A percentile compares a stretch with the other conserved stretches of the same genome.
These are phyloP conservation scores for Pseudogymnoascus sp. DNA, from an alignment of 2,329 filamentous ascomycete genomes.

Conservation along the genomic window DNA sequence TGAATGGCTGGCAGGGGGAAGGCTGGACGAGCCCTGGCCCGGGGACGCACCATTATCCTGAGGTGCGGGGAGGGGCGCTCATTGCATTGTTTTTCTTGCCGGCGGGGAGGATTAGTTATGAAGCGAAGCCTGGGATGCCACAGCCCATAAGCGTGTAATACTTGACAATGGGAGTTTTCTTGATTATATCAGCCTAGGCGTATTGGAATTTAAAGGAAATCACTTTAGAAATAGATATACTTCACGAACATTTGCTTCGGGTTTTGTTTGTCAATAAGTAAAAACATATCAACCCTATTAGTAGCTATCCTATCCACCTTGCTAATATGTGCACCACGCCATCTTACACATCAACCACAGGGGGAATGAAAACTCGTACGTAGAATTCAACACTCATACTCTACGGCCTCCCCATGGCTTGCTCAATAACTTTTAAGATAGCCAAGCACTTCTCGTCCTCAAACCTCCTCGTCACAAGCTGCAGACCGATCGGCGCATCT, in stretches of 20 bases:
- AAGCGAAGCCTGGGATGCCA: slow-evolving; percentile 35
- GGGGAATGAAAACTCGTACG: background rate
- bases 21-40: slow-evolving; percentile 49
- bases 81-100: slow-evolving; percentile 49
- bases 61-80: slow-evolving; percentile 41
- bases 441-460: slow-evolving; percentile 16
- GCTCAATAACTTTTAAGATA: slow-evolving; percentile 13
- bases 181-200: background rate
- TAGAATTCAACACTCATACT: background rate
- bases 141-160: slow-evolving; percentile 29
- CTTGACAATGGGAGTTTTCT: background rate
- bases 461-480: slow-evolving; percentile 25
- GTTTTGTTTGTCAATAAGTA: background rate
- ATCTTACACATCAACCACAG: background rate
- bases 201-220: background rate
- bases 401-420: slow-evolving; percentile 12
- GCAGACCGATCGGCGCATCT: slow-evolving; percentile 31
- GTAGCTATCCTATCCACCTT: background rate
- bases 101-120: slow-evolving; percentile 45
- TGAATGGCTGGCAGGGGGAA: slow-evolving; percentile 48
- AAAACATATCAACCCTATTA: background rate
- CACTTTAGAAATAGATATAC: background rate
- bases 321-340: background rate
- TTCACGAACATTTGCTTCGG: background rate
- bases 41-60: slow-evolving; percentile 49